phyloP scores from a whole-genome alignment of 768 basidiomycete species.

The Zangia roseola region DNA sequence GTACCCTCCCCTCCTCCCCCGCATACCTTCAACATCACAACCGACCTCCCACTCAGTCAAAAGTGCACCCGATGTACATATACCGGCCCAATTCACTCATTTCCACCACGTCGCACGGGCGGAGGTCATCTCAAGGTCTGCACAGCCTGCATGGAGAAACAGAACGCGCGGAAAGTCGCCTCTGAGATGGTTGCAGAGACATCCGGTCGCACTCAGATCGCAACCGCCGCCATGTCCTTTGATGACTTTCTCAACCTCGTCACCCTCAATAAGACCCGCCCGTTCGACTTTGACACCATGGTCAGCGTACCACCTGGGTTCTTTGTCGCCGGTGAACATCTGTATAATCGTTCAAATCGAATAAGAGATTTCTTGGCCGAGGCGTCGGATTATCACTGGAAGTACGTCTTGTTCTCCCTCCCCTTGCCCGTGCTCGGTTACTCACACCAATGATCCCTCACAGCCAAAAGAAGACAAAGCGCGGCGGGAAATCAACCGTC shows the following conservation, averaged over 20 bases:
- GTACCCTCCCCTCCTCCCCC: conserved; percentile 23
- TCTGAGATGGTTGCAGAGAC: conserved; percentile 28
- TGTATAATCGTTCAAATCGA: conserved; percentile 36
- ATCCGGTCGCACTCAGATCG: conserved; percentile 33
- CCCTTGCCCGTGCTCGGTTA: neutral
- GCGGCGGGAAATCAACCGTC: conserved; percentile 35
- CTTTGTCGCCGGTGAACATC: conserved; percentile 32
- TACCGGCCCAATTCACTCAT: conserved; percentile 25
- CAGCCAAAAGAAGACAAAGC: conserved; percentile 36
- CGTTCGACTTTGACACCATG: conserved; percentile 36
- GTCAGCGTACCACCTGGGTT: conserved; percentile 32
- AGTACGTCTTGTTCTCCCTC: conserved; percentile 19
- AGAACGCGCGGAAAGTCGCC: conserved; percentile 33
- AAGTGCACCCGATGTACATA: conserved; percentile 35
- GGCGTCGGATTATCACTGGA: conserved; percentile 37
- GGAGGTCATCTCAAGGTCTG: conserved; percentile 34
- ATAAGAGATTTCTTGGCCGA: conserved; percentile 35
- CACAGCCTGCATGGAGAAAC: conserved; percentile 33
- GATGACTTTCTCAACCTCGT: conserved; percentile 35
- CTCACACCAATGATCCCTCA: neutral
- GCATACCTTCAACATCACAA: conserved; percentile 22
- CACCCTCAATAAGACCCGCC: conserved; percentile 31
- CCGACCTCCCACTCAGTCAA: conserved; percentile 20
- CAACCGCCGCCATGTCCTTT: conserved; percentile 34
- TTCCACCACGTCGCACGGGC: conserved; percentile 32